Evolutionary conservation across 108 stramenopile species (phyloP).

Genomic region (Nitzschia sp.): DNA sequence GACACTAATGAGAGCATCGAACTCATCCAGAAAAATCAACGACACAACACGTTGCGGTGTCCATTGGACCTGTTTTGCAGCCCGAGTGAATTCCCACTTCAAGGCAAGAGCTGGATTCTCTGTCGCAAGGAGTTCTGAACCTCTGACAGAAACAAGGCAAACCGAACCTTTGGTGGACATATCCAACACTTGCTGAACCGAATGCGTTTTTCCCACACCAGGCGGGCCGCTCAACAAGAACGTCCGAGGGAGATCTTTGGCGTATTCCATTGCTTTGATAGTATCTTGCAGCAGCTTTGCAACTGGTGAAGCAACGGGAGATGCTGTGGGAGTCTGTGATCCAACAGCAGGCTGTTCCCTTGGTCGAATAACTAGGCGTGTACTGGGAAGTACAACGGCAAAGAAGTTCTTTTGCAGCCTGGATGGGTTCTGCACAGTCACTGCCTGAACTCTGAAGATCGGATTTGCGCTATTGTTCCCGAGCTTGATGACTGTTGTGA

Average conservation of each 20-base stretch:
- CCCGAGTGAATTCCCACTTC: constrained; percentile 12
- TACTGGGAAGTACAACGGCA: constrained; percentile 30
- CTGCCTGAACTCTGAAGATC: not conserved
- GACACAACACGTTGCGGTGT: constrained; percentile 9
- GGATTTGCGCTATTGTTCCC: not conserved
- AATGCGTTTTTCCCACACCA: constrained; percentile 62
- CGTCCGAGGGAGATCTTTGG: constrained; percentile 33
- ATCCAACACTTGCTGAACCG: constrained; percentile 28
- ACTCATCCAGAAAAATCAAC: constrained; percentile 81
- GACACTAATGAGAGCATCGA: constrained; percentile 71
- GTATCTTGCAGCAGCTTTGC: constrained; percentile 18
- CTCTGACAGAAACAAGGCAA: constrained; percentile 25
- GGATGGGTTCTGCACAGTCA: constrained; percentile 2
- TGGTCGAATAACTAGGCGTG: constrained; percentile 18
- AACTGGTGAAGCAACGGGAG: constrained; percentile 1
- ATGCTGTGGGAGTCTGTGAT: not conserved
- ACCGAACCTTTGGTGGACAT: constrained; percentile 17
- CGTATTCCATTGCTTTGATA: not conserved
- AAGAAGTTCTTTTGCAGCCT: not conserved
- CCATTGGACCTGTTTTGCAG: not conserved
- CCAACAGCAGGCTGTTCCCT: not conserved
- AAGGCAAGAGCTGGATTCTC: constrained; percentile 14
- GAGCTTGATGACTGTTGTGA: not conserved
- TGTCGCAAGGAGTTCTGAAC: constrained; percentile 26
- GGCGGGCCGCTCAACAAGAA: constrained; percentile 59